Base-by-base conservation (phyloP, 179 eudicot species). In the Amaranthus tricolor region DNA sequence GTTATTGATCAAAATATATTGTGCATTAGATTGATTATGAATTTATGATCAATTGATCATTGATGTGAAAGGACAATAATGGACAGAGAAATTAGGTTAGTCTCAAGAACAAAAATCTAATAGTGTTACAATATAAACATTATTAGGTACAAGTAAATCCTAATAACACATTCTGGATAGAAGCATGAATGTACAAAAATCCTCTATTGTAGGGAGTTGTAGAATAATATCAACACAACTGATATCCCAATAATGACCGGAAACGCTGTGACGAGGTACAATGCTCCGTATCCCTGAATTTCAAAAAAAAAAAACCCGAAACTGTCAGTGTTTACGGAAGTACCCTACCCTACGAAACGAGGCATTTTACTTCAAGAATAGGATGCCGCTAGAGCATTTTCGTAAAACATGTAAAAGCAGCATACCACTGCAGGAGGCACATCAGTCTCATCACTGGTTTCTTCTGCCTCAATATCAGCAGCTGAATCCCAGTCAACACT, bases 401-500 rank as follows among this genome's bases (percentile, higher is more conserved):
- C 45, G 60, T 31, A 68, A 61, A 43, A 44, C 48, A 69, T 53
- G 14, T 53, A 55, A 48, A n/a, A 61, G 69, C 68, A 78, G 77
- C 85, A 40, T 68, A 94, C 98, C 91, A 92, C 73, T 72, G 75
- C 83, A 50, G 89, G 60, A 73, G 98, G 96, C 75, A 94, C 90
- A 17, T 90, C 98, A 0, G 75, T 47, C 2, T 90, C 90, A 56
- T 90, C 89, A 60, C 45, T 44, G 43, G 15, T 78, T 49, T 74
- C 88, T 16, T 68, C 55, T 48, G 88, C 93, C 61, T 83, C 88
- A 72, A 94, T 92, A 76, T 90, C 96, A 77, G 97, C 97, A 73
- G 98, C 97, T 44, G 92, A 77, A 85, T 94, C 98, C 98, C 98
- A 94, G 80, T 94, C 97, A 9, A 88, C 56, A 66, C 89, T 94